Evolutionary conservation across 2,329 filamentous ascomycete genomes (phyloP), one percentile per base, ranked within the genome.

Genomic region (Fusarium sp.): DNA sequence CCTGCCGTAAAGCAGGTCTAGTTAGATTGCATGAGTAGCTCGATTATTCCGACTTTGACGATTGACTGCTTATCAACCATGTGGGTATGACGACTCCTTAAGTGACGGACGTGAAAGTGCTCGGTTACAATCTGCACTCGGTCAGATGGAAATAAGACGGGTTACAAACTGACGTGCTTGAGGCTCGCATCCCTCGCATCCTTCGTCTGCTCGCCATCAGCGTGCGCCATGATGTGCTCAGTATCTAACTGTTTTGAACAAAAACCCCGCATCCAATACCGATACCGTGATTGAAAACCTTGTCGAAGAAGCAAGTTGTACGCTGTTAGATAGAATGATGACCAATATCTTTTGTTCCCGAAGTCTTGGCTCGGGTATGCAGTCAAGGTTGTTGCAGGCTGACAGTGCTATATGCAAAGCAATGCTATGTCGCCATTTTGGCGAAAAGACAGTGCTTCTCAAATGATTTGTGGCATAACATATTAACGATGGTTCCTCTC

Each of bases 1-100:
- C 44, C 51, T 7, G 28, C 31, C 6, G 52, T 61, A 17, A 61
- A 61, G 26, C 51, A 61, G 31, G 58, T 61, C 19, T 36, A 36
- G 34, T 13, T 36, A 17, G 14, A 17, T 36, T 36, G 17, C 14
- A 36, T 15, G 28, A 31, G 28, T 13, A 13, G 10, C 4, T 31
- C 4, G 13, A 31, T 10, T 31, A 31, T 31, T 3, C 10, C 3
- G 28, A 31, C 9, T 5, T 31, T 1, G 10, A 10, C 13, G 13
- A 31, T 31, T 31, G 28, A 31, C 28, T 36, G 14, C 7, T 15
- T 15, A 36, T 36, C 5, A 7, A 8, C 14, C 4, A 14, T 11
- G 7, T 17, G 34, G n/a, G 9, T 15, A 17, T 36, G 15, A 8
- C 8, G 9, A 36, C 14, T 36, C 3, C 5, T 17, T 17, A 6